Percentiles rank a stretch among this genome's conserved stretches.
Evolutionary conservation across 2,329 filamentous ascomycete genomes (phyloP).

Genomic region (Cryphonectria naterciae): DNA sequence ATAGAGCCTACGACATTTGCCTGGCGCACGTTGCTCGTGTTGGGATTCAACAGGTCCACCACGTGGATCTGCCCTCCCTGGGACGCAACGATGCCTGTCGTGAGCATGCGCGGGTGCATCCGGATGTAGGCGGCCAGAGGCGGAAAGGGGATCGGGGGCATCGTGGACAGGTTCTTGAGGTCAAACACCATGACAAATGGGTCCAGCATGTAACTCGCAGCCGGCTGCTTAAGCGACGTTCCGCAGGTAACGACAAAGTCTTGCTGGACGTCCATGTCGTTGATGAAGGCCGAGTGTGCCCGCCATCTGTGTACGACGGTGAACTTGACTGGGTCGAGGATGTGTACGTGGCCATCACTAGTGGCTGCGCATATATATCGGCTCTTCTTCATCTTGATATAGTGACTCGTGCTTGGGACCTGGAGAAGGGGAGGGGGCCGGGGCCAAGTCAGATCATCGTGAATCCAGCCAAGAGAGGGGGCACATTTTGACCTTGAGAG

Average conservation of each 20-base stretch:
- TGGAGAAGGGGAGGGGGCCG: conserved; percentile 37
- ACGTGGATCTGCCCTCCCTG: conserved; percentile 93
- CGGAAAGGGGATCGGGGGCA: conserved; percentile 90
- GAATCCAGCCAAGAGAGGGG: neutral
- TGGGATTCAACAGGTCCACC: conserved; percentile 92
- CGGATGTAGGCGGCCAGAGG: conserved; percentile 91
- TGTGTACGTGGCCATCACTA: conserved; percentile 78
- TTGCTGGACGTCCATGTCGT: conserved; percentile 95
- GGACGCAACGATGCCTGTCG: conserved; percentile 91
- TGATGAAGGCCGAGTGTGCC: conserved; percentile 85
- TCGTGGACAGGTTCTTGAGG: conserved; percentile 83
- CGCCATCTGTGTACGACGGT: conserved; percentile 85
- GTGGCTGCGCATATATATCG: conserved; percentile 93
- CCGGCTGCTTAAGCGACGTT: conserved; percentile 81
- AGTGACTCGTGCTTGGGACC: conserved; percentile 74
- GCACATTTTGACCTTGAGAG: neutral
- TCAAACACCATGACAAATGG: conserved; percentile 96
- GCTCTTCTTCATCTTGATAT: conserved; percentile 89
- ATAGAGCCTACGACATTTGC: conserved; percentile 72
- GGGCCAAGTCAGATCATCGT: conserved; percentile 38
- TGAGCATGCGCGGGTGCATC: conserved; percentile 95
- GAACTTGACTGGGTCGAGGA: conserved; percentile 80
- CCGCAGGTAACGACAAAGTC: conserved; percentile 96
- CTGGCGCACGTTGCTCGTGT: conserved; percentile 83
- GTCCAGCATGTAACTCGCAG: conserved; percentile 78